Evolutionary conservation across 306 rosid species (phyloP).

Genomic region (Clitoria ternatea): DNA sequence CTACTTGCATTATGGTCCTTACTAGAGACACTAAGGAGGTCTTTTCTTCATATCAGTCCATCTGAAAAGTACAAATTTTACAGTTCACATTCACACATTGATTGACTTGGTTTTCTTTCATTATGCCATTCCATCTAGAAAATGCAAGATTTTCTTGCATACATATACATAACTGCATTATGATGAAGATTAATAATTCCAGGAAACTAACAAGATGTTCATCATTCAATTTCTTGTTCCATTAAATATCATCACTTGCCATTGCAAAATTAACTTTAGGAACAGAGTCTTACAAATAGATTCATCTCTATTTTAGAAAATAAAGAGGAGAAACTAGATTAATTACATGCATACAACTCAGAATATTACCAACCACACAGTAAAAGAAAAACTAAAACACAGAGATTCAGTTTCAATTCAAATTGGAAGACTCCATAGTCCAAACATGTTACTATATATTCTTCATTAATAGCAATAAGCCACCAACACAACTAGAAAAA

Average conservation of each 20-base stretch:
- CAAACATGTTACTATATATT: background rate
- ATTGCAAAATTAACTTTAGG: background rate
- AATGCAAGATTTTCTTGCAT: background rate
- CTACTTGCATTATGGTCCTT: constrained; percentile 18
- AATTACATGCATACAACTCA: background rate
- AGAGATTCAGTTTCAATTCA: constrained; percentile 15
- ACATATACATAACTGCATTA: background rate
- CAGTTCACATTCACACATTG: constrained; percentile 4
- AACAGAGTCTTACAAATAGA: background rate
- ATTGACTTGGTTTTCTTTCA: constrained; percentile 14
- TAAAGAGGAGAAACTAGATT: background rate
- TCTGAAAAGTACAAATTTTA: constrained; percentile 30
- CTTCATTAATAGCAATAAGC: background rate
- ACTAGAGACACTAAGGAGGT: constrained; percentile 14
- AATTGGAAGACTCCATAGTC: background rate
- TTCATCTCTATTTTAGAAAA: background rate
- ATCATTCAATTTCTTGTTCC: background rate
- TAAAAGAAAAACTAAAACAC: constrained; percentile 5
- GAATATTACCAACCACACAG: background rate
- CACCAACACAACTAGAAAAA: constrained; percentile 13
- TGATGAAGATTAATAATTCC: background rate
- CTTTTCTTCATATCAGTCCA: constrained; percentile 29
- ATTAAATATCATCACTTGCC: background rate
- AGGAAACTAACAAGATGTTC: background rate
- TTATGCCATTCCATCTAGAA: background rate